Base-by-base conservation (phyloP, 2,329 filamentous ascomycete species). In the Paracamarosporium sp. region DNA sequence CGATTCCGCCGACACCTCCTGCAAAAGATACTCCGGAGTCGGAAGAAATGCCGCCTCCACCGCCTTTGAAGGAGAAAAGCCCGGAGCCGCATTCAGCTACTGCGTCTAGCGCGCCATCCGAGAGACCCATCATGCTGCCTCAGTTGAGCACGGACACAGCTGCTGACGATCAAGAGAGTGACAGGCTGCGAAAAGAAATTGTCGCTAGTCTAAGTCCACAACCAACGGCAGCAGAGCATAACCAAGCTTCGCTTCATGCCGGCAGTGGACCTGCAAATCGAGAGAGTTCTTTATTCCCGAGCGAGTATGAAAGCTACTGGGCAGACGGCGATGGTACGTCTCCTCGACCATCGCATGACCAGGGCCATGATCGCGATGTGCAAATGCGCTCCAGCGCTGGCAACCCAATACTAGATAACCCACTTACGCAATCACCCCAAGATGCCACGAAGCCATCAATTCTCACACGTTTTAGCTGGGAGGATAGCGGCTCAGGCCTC, bases 151-250 rank as follows among this genome's bases (percentile, higher is more conserved):
- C 82, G 0, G 81, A 81, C 9, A 81, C 82, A 7, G 79, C 78
- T 7, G 82, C 83, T 0, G 82, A 86, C 28, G 80, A 88, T 57
- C 86, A 88, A 63, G 90, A 92, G 67, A 92, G 85, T 66, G 90
- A 93, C 63, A 82, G 85, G 55, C 73, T 93, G 45, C 83, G 87
- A 27, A 88, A 91, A 57, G 91, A 93, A 66, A 93, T 93, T 53
- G 86, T 92, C 52, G 86, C 85, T 56, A 90, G 87, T 40, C 79
- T 93, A 2, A 70, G 57, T 36, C 73, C 88, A 0, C 71, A 79
- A 12, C 62, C 61, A 48, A 60, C 61, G 33, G 56, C 50, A 15
- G 41, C 51, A 22, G 66, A 71, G 25, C 50, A 65, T 1, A 68
- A 70, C 20, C 55, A 62, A 20, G 47, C 57, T 30, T 69, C 75